These are phyloP conservation scores for Penicillium psychrosexuale DNA, from an alignment of 2,329 filamentous ascomycete species.

Conservation along the genomic window DNA sequence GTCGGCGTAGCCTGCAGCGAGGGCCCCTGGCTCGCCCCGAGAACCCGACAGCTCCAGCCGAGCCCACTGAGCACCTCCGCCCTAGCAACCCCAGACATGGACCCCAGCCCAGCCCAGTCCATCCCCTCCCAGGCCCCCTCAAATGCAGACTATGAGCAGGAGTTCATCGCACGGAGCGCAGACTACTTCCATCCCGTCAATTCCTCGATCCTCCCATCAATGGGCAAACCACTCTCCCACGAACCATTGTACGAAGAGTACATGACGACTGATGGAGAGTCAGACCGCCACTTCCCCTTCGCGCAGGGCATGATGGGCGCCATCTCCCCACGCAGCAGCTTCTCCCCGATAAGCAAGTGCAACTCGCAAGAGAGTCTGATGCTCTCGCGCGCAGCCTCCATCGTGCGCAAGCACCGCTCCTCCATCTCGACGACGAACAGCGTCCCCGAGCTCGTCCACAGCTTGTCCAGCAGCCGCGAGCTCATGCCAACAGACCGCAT, in stretches of 20 bases:
- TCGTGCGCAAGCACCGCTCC: slow-evolving; percentile 47
- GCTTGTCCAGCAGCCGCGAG: slow-evolving; percentile 42
- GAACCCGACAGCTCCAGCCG: slow-evolving; percentile 17
- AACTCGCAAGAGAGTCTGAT: slow-evolving; percentile 58
- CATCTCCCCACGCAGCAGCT: slow-evolving; percentile 48
- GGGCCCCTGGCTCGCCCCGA: slow-evolving; percentile 11
- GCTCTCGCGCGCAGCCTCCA: slow-evolving; percentile 49
- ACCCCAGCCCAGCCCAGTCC: slow-evolving; percentile 35
- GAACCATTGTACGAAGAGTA: slow-evolving; percentile 42
- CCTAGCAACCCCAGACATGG: slow-evolving; percentile 33
- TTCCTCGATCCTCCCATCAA: slow-evolving; percentile 30
- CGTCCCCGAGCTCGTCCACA: slow-evolving; percentile 46
- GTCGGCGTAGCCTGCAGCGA: slow-evolving; percentile 16
- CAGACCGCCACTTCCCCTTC: slow-evolving; percentile 49
- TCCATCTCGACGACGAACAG: slow-evolving; percentile 46
- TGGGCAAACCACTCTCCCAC: slow-evolving; percentile 34
- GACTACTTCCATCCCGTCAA: slow-evolving; percentile 30
- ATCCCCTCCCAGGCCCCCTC: slow-evolving; percentile 27
- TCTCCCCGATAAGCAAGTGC: slow-evolving; percentile 54
- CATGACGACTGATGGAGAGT: slow-evolving; percentile 44
- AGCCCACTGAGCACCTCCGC: slow-evolving; percentile 26
- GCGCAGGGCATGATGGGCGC: slow-evolving; percentile 37
- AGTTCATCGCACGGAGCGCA: slow-evolving; percentile 22
- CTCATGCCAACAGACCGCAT: slow-evolving; percentile 27
- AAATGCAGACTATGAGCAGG: slow-evolving; percentile 24